A percentile compares a stretch with the other conserved stretches of the same genome.
Conservation (phyloP, 75 land plant genomes). For the Adiantum capillusveneris region DNA sequence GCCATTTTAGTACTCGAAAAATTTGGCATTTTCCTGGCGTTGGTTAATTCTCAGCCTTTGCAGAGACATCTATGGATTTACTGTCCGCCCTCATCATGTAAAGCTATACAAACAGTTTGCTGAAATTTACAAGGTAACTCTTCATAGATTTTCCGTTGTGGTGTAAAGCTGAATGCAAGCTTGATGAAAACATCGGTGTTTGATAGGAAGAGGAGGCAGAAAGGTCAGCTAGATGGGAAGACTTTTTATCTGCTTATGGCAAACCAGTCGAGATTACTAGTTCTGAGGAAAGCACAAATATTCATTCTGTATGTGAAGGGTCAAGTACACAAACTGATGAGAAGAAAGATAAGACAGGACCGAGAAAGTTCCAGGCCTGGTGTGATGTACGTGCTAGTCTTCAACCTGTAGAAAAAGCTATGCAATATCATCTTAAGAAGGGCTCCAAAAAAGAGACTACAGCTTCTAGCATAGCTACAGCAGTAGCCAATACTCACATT, state of each 20-base stretch:
- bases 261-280: constrained; percentile 22
- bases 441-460: constrained; percentile 2
- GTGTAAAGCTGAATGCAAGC: too few species aligned
- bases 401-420: constrained; percentile 56
- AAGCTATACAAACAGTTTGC: constrained; percentile 72
- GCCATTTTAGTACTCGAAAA: too few species aligned
- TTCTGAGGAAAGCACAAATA: too few species aligned
- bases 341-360: neutral
- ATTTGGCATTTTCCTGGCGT: too few species aligned
- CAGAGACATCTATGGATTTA: constrained; percentile 93
- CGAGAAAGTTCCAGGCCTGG: constrained; percentile 46
- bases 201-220: constrained; percentile 90
- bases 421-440: constrained; percentile 51
- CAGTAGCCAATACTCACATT: constrained; percentile 38
- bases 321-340: constrained; percentile 2
- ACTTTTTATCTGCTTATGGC: constrained; percentile 48
- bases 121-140: constrained; percentile 66
- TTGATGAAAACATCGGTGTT: too few species aligned
- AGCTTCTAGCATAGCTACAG: constrained; percentile 31
- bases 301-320: constrained; percentile 5
- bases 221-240: constrained; percentile 80
- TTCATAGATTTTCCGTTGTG: too few species aligned
- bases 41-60: too few species aligned
- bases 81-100: constrained; percentile 90
- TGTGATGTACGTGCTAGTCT: constrained; percentile 61